Evolutionary conservation across 108 stramenopile species (phyloP).

Genomic region (Fistulifera solaris): DNA sequence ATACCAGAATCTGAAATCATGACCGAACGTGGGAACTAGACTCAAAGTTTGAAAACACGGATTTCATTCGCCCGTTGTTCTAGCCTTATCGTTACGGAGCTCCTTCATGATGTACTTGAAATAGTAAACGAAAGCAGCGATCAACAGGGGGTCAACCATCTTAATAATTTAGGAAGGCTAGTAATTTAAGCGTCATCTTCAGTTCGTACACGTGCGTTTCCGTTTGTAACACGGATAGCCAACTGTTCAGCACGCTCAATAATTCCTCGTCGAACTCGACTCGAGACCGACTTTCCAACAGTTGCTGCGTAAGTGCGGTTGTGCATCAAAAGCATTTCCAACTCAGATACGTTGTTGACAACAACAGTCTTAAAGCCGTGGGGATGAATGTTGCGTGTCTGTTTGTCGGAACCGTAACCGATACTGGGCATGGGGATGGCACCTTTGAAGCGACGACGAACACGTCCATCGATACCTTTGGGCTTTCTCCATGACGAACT

Average conservation of each 20-base stretch:
- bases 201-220: conserved; percentile 81
- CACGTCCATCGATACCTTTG: conserved; percentile 99
- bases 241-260: conserved; percentile 97
- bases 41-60: not conserved
- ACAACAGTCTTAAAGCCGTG: conserved; percentile 98
- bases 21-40: not conserved
- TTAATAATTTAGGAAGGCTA: too few relatives aligned
- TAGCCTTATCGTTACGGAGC: too few relatives aligned
- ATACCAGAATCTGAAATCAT: not conserved
- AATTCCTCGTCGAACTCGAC: conserved; percentile 90
- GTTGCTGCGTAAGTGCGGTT: conserved; percentile 99
- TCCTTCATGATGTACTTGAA: too few relatives aligned
- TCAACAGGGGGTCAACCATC: too few relatives aligned
- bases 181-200: conserved; percentile 89
- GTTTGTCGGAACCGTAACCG: conserved; percentile 98
- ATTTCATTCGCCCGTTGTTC: too few relatives aligned
- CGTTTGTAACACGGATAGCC: conserved; percentile 89
- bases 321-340: conserved; percentile 99
- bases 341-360: conserved; percentile 91
- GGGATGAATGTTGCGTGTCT: conserved; percentile 94
- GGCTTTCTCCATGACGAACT: conserved; percentile 97
- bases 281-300: conserved; percentile 91
- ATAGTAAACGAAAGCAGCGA: too few relatives aligned
- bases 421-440: conserved; percentile 95
- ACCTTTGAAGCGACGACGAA: conserved; percentile 99